Evolutionary conservation across 1,284 basidiomycete species (phyloP).

Genomic region (Chiua sp.): DNA sequence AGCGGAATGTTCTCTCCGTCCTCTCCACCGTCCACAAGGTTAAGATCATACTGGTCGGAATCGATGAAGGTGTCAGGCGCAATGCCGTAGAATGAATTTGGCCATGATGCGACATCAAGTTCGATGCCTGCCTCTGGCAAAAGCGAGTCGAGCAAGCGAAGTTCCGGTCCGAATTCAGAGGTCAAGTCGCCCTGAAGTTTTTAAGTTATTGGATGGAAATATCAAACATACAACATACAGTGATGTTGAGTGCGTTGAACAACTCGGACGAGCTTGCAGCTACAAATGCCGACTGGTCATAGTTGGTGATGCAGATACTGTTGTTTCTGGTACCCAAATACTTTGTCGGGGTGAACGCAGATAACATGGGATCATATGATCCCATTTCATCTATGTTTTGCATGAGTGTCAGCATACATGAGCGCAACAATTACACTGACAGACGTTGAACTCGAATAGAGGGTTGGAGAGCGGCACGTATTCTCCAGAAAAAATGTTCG

Average conservation of each 20-base stretch:
- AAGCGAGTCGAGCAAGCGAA: slow-evolving; percentile 31
- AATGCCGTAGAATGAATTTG: slow-evolving; percentile 51
- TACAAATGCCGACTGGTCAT: slow-evolving; percentile 52
- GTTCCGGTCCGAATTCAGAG: slow-evolving; percentile 27
- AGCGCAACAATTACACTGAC: slow-evolving; percentile 34
- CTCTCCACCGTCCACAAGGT: slow-evolving; percentile 48
- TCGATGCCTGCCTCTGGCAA: slow-evolving; percentile 33
- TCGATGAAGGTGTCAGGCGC: slow-evolving; percentile 43
- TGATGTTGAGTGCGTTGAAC: slow-evolving; percentile 41
- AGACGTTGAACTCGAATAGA: slow-evolving; percentile 51
- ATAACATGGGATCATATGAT: slow-evolving; percentile 51
- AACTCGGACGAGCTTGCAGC: slow-evolving; percentile 48
- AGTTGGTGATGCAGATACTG: slow-evolving; percentile 51
- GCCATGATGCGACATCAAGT: slow-evolving; percentile 35
- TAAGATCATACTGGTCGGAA: slow-evolving; percentile 39
- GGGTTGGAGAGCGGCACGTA: slow-evolving; percentile 44
- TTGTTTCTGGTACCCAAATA: slow-evolving; percentile 50
- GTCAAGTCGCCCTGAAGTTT: slow-evolving; percentile 15
- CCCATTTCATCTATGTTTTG: slow-evolving; percentile 44
- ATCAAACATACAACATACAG: slow-evolving; percentile 31
- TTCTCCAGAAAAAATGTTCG: slow-evolving; percentile 24
- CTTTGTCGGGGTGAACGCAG: slow-evolving; percentile 48
- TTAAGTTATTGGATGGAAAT: background rate
- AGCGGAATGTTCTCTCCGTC: slow-evolving; percentile 54
- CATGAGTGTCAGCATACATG: slow-evolving; percentile 8